These are phyloP conservation scores for Pseudogymnoascus sp. DNA, from an alignment of 2,329 filamentous ascomycete genomes.

Conservation along the genomic window DNA sequence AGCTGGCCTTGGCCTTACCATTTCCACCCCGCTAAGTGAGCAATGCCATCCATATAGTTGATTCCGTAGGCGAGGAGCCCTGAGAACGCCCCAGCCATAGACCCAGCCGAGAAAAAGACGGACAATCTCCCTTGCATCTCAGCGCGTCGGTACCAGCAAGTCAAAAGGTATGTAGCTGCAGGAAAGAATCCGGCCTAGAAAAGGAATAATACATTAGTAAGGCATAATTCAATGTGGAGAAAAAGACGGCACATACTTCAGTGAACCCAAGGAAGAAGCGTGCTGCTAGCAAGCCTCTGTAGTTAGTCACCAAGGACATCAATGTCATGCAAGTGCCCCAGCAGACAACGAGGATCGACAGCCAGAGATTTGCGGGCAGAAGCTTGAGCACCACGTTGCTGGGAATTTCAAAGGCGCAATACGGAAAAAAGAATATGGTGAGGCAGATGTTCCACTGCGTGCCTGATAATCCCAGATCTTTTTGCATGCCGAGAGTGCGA, in stretches of 20 bases:
- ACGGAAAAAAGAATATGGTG: conserved; percentile 47
- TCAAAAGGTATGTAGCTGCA: conserved; percentile 11
- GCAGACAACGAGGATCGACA: conserved; percentile 30
- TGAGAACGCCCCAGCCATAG: neutral
- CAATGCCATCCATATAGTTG: neutral
- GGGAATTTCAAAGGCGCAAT: conserved; percentile 40
- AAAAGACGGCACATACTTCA: conserved; percentile 22
- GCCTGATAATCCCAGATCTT: conserved; percentile 11
- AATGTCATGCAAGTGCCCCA: conserved; percentile 37
- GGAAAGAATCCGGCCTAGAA: conserved; percentile 12
- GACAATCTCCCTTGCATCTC: neutral
- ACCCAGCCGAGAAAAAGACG: neutral
- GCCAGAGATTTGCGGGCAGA: conserved; percentile 43
- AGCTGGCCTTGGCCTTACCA: neutral
- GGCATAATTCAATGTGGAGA: neutral
- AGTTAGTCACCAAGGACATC: conserved; percentile 53
- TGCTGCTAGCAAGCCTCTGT: conserved; percentile 50
- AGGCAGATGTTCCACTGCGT: conserved; percentile 25
- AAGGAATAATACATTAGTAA: neutral
- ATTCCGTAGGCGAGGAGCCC: neutral
- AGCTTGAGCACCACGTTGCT: conserved; percentile 45
- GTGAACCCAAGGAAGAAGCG: conserved; percentile 54
- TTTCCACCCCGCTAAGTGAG: neutral
- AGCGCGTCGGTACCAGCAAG: conserved; percentile 12
- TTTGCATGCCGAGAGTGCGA: conserved; percentile 10